Base-by-base conservation (phyloP, 768 basidiomycete species). In the Cystobasidium onofrii region DNA sequence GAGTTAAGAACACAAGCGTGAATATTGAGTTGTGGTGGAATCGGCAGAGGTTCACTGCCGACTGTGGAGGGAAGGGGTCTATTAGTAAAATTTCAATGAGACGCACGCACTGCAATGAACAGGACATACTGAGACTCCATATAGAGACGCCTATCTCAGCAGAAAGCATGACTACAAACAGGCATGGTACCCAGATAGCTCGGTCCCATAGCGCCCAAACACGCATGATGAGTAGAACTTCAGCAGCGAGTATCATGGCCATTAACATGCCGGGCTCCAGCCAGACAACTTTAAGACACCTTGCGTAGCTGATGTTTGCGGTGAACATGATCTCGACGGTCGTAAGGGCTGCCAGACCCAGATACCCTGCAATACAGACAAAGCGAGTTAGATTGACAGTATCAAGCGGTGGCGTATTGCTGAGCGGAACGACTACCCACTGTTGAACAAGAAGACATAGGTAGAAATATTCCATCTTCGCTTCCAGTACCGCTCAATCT, bases 171-270 rank as follows among this genome's bases (percentile, higher is more conserved):
- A 63, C 61, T 6, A 33, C 23, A n/a, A 63, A 63, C 20, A 63
- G n/a, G 39, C 18, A 23, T n/a, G 39, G 61, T 33, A 63, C 39
- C 61, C 61, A 63, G 33, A 63, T 25, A 33, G 29, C 31, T 34
- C 61, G 20, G 17, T 63, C 61, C 31, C 61, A 63, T 33, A 63
- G 61, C n/a, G 61, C 61, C 29, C 39, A 63, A 9, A 63, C 61
- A 7, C 61, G 6, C 20, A 63, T 23, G 39, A 33, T 41, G 33
- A 63, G 29, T 6, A 27, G 20, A 10, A 33, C 17, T 33, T 63
- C 39, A 41, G n/a, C 29, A 41, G 39, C 39, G 6, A 63, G 31
- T 20, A 63, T 15, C 20, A 63, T 20, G 31, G 31, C 39, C 39
- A 63, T 63, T 4, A 31, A 15, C n/a, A 34, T n/a, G 33, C n/a